Conservation (phyloP, 345 rosid genomes). For the Euphorbia pulcherrima region DNA sequence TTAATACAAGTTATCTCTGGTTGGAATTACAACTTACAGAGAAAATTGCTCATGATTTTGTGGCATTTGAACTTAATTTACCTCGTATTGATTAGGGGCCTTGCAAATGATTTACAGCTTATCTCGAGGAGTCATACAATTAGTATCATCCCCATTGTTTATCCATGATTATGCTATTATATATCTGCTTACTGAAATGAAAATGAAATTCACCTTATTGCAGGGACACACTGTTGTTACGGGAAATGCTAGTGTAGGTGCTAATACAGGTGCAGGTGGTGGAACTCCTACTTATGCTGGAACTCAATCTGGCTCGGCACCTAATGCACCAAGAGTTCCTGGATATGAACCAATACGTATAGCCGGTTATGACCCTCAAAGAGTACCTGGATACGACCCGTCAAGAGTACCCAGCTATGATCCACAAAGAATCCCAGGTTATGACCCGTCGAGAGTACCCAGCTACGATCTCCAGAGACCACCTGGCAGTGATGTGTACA, state of each 20-base stretch:
- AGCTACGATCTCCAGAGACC: conserved; percentile 22
- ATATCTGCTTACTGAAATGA: neutral
- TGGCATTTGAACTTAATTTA: neutral
- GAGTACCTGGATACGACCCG: conserved; percentile 24
- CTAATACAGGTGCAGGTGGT: conserved; percentile 30
- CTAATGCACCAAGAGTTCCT: conserved; percentile 21
- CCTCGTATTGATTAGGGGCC: neutral
- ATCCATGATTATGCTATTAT: neutral
- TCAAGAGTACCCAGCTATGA: conserved; percentile 15
- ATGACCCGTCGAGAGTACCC: conserved; percentile 33
- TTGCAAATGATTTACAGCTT: neutral
- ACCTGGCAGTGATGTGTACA: conserved; percentile 27
- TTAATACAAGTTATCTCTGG: neutral
- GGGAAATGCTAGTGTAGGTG: conserved; percentile 22
- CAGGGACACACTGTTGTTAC: conserved; percentile 46
- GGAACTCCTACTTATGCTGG: conserved; percentile 44
- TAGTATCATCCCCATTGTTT: neutral
- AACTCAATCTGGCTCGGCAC: conserved; percentile 50
- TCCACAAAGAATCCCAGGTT: conserved; percentile 15
- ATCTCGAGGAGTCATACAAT: neutral
- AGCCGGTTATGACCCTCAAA: conserved; percentile 12
- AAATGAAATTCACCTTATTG: conserved; percentile 4
- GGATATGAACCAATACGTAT: conserved; percentile 12
- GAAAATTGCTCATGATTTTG: neutral
- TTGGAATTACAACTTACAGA: neutral